Evolutionary conservation across 805 yeast species (phyloP).

Genomic region (Wickerhamomyces subpelliculosus): DNA sequence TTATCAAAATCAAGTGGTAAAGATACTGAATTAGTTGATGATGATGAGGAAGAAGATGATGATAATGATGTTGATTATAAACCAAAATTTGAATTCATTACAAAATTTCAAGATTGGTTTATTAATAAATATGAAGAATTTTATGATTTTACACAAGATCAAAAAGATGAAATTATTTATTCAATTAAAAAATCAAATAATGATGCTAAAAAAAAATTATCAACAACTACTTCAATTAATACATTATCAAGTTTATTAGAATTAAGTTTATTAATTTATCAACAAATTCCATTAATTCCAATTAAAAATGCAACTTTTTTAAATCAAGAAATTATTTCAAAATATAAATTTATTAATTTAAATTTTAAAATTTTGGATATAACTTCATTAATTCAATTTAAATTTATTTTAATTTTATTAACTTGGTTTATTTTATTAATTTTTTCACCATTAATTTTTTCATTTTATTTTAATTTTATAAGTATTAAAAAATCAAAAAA

Average conservation of each 20-base stretch:
- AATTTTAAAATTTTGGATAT: constrained; percentile 15
- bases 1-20: too few relatives aligned
- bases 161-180: constrained; percentile 5
- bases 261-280: constrained; percentile 8
- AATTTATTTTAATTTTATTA: constrained; percentile 11
- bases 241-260: constrained; percentile 13
- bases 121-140: constrained; percentile 16
- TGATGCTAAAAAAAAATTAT: constrained; percentile 15
- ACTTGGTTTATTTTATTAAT: constrained; percentile 20
- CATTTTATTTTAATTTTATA: constrained; percentile 25
- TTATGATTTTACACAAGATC: constrained; percentile 15
- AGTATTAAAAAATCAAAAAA: constrained; percentile 10
- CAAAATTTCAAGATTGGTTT: constrained; percentile 16
- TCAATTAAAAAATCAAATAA: constrained; percentile 7
- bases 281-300: constrained; percentile 13
- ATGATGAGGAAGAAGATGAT: constrained; percentile 2
- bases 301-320: constrained; percentile 13
- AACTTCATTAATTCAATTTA: constrained; percentile 11
- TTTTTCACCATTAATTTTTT: constrained; percentile 17
- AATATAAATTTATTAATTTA: constrained; percentile 11
- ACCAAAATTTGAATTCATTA: constrained; percentile 6
- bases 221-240: constrained; percentile 23
- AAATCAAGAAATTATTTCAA: constrained; percentile 14
- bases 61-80: not conserved
- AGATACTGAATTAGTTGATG: not conserved